Percentiles rank a stretch among this genome's conserved stretches.
phyloP scores from a whole-genome alignment of 331 rosid genomes.

The Cydonia oblonga region DNA sequence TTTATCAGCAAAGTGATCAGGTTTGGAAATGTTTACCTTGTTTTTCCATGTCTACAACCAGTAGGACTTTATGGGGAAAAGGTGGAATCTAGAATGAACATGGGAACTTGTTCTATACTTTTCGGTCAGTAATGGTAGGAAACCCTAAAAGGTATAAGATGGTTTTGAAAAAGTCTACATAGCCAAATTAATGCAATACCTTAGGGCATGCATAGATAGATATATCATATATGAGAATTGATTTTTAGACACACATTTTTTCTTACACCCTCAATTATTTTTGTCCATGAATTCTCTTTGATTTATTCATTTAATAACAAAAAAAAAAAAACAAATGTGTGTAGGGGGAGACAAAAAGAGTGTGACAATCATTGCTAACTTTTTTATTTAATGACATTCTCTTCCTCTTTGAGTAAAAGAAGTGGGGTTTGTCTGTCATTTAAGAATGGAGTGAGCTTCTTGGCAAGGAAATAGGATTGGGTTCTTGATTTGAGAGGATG shows the following conservation, averaged over 20 bases:
- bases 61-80: slow-evolving; percentile 16
- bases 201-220: slow-evolving; percentile 19
- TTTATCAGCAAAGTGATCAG: background rate
- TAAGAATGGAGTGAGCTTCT: slow-evolving; percentile 24
- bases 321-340: no score
- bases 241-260: no score
- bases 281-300: no score
- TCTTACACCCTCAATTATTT: no score
- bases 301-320: no score
- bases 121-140: background rate
- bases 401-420: slow-evolving; percentile 23
- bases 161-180: slow-evolving; percentile 6
- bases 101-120: slow-evolving; percentile 21
- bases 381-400: slow-evolving; percentile 24
- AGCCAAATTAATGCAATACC: slow-evolving; percentile 28
- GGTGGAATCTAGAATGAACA: slow-evolving; percentile 13
- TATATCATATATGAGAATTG: no score
- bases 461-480: slow-evolving; percentile 12
- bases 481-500: slow-evolving; percentile 7
- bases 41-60: background rate
- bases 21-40: background rate
- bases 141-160: slow-evolving; percentile 7
- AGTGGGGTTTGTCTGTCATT: slow-evolving; percentile 17
- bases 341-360: no score
- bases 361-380: background rate